Conservation (phyloP, 1,284 basidiomycete genomes). For the Apiotrichum domesticum region DNA sequence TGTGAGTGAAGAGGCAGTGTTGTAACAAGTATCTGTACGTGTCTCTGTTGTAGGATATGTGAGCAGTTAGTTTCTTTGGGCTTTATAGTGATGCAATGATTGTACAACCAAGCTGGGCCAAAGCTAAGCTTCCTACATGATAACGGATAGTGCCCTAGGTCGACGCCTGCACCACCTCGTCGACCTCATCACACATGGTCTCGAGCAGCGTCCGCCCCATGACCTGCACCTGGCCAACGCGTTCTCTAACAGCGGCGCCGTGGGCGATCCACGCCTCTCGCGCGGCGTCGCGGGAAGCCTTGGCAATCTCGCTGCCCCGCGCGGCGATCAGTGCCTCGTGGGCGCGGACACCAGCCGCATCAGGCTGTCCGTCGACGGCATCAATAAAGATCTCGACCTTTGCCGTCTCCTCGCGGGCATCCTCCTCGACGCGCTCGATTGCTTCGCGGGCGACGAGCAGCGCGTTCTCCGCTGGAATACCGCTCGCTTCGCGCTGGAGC, state of each 20-base stretch:
- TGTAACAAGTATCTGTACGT: too few species aligned
- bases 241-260: neutral
- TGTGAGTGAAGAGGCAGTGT: neutral
- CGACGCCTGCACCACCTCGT: neutral
- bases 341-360: neutral
- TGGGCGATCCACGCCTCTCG: neutral
- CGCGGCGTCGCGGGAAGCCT: neutral
- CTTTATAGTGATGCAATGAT: too few species aligned
- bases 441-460: neutral
- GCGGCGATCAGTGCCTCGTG: neutral
- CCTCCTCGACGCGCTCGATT: neutral
- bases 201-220: slow-evolving; percentile 1
- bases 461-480: neutral
- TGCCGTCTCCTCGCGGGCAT: neutral
- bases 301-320: neutral
- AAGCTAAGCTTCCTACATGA: too few species aligned
- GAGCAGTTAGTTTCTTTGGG: too few species aligned
- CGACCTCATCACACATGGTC: neutral
- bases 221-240: neutral
- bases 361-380: neutral
- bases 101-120: too few species aligned
- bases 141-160: too few species aligned
- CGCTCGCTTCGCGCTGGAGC: neutral
- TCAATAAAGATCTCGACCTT: neutral
- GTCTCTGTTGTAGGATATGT: too few species aligned